Evolutionary conservation across 2,329 filamentous ascomycete species (phyloP).

Genomic region (Claviceps sp.): DNA sequence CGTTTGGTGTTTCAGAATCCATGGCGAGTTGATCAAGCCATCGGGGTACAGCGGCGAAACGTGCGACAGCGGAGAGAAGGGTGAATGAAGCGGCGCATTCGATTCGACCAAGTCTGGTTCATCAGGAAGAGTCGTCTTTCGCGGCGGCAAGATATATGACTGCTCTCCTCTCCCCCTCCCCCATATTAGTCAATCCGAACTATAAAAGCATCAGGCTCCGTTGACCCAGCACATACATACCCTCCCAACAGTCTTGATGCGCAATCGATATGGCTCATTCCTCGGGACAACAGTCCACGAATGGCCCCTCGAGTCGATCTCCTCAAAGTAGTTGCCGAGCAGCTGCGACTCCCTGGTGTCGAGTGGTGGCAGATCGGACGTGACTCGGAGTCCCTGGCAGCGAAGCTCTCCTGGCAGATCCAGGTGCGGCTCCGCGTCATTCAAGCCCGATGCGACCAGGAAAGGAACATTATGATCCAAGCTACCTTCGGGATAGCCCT

Average conservation of each 20-base stretch:
- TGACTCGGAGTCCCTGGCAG: conserved; percentile 47
- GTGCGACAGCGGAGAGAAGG: conserved; percentile 79
- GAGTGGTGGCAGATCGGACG: conserved; percentile 57
- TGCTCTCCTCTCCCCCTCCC: conserved; percentile 14
- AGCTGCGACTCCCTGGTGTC: conserved; percentile 50
- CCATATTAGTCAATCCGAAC: conserved; percentile 14
- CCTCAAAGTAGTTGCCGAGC: conserved; percentile 52
- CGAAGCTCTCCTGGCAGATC: conserved; percentile 37
- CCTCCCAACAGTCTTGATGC: conserved; percentile 63
- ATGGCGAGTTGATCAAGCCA: conserved; percentile 67
- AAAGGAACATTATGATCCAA: conserved; percentile 79
- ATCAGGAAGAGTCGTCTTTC: conserved; percentile 40
- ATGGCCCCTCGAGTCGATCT: conserved; percentile 47
- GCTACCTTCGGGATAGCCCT: conserved; percentile 67
- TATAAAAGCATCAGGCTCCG: not conserved
- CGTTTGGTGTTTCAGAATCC: conserved; percentile 82
- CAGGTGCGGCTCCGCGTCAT: conserved; percentile 25
- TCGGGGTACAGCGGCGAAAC: conserved; percentile 77
- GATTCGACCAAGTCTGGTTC: conserved; percentile 33
- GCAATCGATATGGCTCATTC: conserved; percentile 45
- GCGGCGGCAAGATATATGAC: conserved; percentile 43
- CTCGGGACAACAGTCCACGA: conserved; percentile 53
- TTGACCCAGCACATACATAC: conserved; percentile 51
- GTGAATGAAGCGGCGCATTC: conserved; percentile 63
- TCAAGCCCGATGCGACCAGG: conserved; percentile 67